Conservation (phyloP, 2,329 filamentous ascomycete genomes). For the Epichloe aotearoae region DNA sequence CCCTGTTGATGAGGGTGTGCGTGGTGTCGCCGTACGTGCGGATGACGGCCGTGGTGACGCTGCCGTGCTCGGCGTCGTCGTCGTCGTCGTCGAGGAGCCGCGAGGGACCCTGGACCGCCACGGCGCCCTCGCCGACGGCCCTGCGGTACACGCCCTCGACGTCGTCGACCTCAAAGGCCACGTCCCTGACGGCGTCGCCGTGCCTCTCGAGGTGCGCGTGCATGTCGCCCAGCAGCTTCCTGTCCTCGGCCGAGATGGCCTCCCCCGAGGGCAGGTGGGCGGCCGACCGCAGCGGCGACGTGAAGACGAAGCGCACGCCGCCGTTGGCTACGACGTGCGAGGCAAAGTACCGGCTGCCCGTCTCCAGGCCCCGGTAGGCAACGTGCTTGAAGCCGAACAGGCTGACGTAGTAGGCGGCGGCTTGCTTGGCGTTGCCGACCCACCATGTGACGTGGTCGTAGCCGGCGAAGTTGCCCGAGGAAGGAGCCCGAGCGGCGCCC, state of each 20-base stretch:
- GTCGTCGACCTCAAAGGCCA: constrained; percentile 87
- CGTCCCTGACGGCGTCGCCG: constrained; percentile 89
- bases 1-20: constrained; percentile 73
- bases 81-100: constrained; percentile 9
- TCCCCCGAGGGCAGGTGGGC: constrained; percentile 43
- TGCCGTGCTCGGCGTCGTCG: constrained; percentile 38
- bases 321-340: constrained; percentile 75
- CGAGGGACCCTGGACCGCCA: constrained; percentile 48
- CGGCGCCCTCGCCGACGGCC: constrained; percentile 53
- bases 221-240: constrained; percentile 55
- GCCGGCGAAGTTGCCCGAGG: constrained; percentile 51
- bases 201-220: constrained; percentile 74
- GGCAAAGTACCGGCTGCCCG: constrained; percentile 65
- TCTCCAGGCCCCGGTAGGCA: constrained; percentile 81
- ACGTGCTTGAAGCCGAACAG: constrained; percentile 76
- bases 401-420: constrained; percentile 74
- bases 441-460: constrained; percentile 95
- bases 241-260: constrained; percentile 49
- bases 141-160: constrained; percentile 66
- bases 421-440: constrained; percentile 94
- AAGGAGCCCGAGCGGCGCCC: constrained; percentile 21
- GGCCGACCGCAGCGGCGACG: constrained; percentile 59
- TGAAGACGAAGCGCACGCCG: constrained; percentile 69
- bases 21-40: constrained; percentile 91
- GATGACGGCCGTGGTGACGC: constrained; percentile 65